Conservation (phyloP, 2,329 filamentous ascomycete genomes). For the Pseudogymnoascus sp. region DNA sequence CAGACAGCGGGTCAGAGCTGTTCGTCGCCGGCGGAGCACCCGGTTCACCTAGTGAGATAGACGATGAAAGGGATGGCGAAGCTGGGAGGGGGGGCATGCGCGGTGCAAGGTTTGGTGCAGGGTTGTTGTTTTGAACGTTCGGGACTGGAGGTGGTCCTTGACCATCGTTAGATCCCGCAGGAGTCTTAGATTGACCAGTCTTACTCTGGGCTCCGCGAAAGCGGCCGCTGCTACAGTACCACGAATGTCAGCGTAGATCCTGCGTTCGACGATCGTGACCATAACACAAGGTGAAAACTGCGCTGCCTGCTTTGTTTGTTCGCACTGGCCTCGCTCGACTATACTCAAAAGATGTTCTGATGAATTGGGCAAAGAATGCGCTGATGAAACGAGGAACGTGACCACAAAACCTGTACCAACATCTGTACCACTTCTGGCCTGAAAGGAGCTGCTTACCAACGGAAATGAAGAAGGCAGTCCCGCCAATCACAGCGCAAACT, state of each 20-base stretch:
- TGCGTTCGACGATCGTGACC: neutral
- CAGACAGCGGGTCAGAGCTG: constrained; percentile 48
- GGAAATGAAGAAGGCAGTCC: neutral
- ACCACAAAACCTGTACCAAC: neutral
- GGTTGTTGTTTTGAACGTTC: constrained; percentile 41
- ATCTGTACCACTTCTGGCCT: neutral
- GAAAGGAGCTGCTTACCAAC: neutral
- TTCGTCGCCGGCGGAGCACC: constrained; percentile 22
- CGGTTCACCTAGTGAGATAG: constrained; percentile 59
- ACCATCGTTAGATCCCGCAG: constrained; percentile 38
- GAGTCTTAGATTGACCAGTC: constrained; percentile 44
- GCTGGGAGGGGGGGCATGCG: constrained; percentile 53
- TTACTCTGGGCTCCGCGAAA: constrained; percentile 48
- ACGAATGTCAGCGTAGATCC: constrained; percentile 20
- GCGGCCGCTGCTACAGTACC: constrained; percentile 43
- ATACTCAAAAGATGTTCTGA: neutral
- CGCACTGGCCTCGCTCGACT: neutral
- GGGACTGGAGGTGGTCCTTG: constrained; percentile 40
- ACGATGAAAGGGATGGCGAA: constrained; percentile 55
- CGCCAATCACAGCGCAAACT: neutral
- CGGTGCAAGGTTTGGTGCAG: constrained; percentile 44
- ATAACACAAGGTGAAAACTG: neutral
- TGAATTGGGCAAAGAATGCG: neutral
- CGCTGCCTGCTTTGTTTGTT: neutral
- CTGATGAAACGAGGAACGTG: neutral